These are phyloP conservation scores for Linanthus parryae DNA, from an alignment of 148 eudicot species.

Conservation along the genomic window DNA sequence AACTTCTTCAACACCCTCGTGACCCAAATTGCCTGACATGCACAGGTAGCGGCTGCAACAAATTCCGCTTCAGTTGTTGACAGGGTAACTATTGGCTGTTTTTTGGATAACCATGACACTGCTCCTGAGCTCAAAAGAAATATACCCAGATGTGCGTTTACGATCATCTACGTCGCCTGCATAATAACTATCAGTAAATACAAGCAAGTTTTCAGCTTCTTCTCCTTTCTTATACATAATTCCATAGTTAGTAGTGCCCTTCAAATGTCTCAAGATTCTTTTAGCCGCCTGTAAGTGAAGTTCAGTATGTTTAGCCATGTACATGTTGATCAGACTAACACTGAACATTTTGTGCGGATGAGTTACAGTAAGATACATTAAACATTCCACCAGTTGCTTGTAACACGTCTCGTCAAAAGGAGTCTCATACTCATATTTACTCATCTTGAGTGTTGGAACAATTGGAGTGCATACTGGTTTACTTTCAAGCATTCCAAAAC, in stretches of 20 bases:
- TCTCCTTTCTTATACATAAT: not conserved
- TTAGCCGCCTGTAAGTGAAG: not conserved
- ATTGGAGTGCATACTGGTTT: not conserved
- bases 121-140: not conserved
- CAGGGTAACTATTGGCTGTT: no score
- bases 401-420: not conserved
- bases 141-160: not conserved
- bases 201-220: not conserved
- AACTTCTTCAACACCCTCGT: not conserved
- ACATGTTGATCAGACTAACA: not conserved
- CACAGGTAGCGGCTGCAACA: not conserved
- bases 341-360: not conserved
- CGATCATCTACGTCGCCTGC: not conserved
- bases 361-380: not conserved
- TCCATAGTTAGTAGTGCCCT: not conserved
- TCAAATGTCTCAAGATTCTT: not conserved
- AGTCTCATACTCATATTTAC: not conserved
- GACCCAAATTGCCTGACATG: not conserved
- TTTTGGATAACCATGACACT: not conserved
- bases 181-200: not conserved
- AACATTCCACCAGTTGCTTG: not conserved
- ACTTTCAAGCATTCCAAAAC: not conserved
- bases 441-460: not conserved
- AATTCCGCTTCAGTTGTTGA: no score
- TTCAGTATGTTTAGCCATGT: not conserved